phyloP scores from a whole-genome alignment of 129 eudicot species.

The Dittrichia graveolens region DNA sequence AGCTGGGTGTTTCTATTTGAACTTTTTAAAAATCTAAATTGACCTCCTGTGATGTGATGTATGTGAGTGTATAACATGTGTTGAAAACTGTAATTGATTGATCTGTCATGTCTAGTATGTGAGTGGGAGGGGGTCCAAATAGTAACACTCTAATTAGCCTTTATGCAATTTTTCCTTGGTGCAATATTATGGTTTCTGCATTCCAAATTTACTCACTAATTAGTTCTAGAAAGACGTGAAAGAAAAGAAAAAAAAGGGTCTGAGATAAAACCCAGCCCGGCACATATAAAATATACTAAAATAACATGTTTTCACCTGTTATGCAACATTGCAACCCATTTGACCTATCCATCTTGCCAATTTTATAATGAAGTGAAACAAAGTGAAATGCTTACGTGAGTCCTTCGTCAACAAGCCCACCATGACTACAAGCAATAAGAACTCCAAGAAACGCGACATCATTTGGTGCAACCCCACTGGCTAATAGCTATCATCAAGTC shows the following conservation, averaged over 20 bases:
- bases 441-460: conserved; percentile 52
- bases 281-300: no score
- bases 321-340: background rate
- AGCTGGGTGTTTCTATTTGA: no score
- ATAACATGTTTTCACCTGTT: background rate
- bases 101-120: no score
- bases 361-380: background rate
- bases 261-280: no score
- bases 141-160: no score
- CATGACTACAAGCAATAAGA: conserved; percentile 63
- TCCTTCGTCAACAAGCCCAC: conserved; percentile 55
- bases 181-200: background rate
- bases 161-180: background rate
- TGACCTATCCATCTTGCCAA: background rate
- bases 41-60: no score
- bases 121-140: no score
- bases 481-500: conserved; percentile 46
- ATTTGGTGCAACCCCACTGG: conserved; percentile 39
- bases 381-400: conserved; percentile 27
- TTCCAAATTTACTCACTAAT: background rate
- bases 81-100: no score
- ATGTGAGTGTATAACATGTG: no score
- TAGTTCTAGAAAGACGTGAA: background rate
- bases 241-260: background rate
- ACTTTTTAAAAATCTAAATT: no score